Base-by-base conservation (phyloP, 1,284 basidiomycete genomes). In the Ceratobasidium sp. region DNA sequence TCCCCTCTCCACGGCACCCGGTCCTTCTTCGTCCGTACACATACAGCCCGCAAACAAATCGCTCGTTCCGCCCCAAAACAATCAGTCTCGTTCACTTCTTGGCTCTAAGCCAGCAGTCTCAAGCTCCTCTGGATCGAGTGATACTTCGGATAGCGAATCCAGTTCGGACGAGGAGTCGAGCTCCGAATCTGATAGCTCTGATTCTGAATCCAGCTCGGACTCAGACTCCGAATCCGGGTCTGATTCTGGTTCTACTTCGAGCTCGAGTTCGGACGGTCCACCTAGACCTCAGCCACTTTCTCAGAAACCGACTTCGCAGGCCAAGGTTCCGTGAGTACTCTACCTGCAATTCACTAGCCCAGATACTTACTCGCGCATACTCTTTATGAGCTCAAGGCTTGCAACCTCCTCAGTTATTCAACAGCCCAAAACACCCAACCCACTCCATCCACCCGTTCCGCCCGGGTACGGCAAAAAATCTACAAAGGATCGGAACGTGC, bases 401-500 rank as follows among this genome's bases (percentile, higher is more conserved):
- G 5, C 17, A 13, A 46, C 20, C 15, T 15, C 28, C 23, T 67
- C 62, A 6, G 1, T 52, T 7, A 52, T 2, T 38, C 77, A 42
- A 44, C 38, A 0, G 9, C 52, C 48, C 20, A 52, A 42, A 20
- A 3, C 54, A 13, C 13, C 26, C 6, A 73, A 23, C 17, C 69
- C 56, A 42, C 28, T 44, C 10, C 59, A 73, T 23, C 61, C 33
- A 73, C 81, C 81, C 67, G 87, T 91, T 20, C 90, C 91, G 0
- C 92, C 92, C 0, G 91, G 91, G 0, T 83, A 87, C 50, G 93
- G 93, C 6, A 94, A 91, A 83, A 83, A 88, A 0, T 84, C 89
- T n/a, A 94, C 93, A 0, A 90, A 88, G 12, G 87, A 86, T 48
- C 89, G 93, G 3, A 94, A 94, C 82, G 82, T 87, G 40, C 90